These are phyloP conservation scores for Fusarium heterosporum DNA, from an alignment of 2,329 filamentous ascomycete genomes.

Conservation along the genomic window DNA sequence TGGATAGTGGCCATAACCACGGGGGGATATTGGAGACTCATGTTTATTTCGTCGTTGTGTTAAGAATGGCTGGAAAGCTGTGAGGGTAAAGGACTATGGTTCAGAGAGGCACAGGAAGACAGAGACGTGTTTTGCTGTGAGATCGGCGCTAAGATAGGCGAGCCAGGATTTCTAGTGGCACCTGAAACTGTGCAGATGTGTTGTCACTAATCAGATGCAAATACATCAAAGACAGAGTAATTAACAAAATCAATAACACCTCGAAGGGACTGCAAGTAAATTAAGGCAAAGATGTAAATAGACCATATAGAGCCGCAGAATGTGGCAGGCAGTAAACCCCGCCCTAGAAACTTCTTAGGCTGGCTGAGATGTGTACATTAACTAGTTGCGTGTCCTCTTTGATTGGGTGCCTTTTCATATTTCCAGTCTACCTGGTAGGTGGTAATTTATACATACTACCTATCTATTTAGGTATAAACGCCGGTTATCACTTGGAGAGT, in stretches of 20 bases:
- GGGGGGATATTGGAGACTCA: slow-evolving; percentile 55
- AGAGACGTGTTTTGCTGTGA: slow-evolving; percentile 19
- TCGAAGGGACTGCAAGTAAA: background rate
- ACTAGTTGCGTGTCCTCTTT: slow-evolving; percentile 3
- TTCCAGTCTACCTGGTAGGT: too few species aligned
- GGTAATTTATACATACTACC: too few species aligned
- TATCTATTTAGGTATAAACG: background rate
- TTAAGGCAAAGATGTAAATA: background rate
- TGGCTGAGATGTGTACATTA: background rate
- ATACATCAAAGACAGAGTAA: background rate
- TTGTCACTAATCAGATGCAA: background rate
- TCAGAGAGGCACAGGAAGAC: background rate
- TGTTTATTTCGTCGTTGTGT: slow-evolving; percentile 14
- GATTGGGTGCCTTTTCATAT: background rate
- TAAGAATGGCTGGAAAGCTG: too few species aligned
- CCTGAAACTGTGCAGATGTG: background rate
- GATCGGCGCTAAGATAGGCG: slow-evolving; percentile 35
- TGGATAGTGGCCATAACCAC: slow-evolving; percentile 73
- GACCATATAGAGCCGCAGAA: background rate
- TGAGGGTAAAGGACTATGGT: background rate
- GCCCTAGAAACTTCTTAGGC: background rate
- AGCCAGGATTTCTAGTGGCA: slow-evolving; percentile 13
- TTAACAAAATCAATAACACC: too few species aligned
- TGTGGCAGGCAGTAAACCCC: background rate
- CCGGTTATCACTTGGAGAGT: background rate